Percentiles rank a stretch among this genome's conserved stretches.
Conservation (phyloP, 257 asterid species). For the Petunia secreta region DNA sequence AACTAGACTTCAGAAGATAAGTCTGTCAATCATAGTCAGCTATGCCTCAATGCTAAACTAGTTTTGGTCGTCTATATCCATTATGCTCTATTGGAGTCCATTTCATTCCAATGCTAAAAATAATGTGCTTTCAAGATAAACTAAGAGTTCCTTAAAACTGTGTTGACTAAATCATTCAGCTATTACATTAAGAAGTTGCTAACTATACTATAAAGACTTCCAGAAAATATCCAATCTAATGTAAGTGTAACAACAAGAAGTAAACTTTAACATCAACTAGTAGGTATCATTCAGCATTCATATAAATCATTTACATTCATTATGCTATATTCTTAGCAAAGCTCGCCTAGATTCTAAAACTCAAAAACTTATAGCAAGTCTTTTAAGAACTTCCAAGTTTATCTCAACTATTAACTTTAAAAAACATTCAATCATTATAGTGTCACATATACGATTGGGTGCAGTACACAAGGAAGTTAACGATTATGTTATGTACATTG, state of each 20-base stretch:
- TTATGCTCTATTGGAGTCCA: background rate
- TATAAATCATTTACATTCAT: background rate
- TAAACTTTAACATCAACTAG: constrained; percentile 3
- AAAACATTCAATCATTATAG: background rate
- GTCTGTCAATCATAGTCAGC: too few relatives aligned
- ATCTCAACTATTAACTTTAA: background rate
- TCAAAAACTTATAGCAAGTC: background rate
- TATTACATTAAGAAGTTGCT: background rate
- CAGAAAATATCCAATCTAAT: background rate
- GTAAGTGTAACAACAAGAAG: background rate
- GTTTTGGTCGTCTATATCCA: background rate
- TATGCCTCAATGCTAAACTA: background rate
- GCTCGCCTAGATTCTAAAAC: background rate
- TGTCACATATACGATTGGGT: too few relatives aligned
- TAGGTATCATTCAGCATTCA: background rate
- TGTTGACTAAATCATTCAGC: background rate
- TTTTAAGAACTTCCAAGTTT: background rate
- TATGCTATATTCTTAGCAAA: background rate
- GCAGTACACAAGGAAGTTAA: too few relatives aligned
- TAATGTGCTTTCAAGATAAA: background rate
- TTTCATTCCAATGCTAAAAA: background rate
- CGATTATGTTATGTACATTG: too few relatives aligned
- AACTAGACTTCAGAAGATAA: too few relatives aligned
- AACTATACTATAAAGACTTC: background rate
- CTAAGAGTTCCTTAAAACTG: background rate